Evolutionary conservation across 257 asterid genomes (phyloP).

Genomic region (Capsicum chinense): DNA sequence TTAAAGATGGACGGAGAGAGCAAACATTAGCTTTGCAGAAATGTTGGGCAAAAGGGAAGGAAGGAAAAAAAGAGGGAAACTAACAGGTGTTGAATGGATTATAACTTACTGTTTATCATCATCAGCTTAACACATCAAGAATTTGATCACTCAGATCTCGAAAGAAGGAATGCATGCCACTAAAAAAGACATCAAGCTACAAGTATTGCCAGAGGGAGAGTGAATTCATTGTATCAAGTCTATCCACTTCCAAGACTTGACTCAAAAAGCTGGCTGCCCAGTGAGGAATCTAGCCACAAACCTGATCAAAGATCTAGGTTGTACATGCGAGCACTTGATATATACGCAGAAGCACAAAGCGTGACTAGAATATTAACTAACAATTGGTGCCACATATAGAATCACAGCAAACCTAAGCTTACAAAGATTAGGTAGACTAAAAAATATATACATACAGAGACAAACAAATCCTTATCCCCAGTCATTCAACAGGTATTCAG

Average conservation of each 20-base stretch:
- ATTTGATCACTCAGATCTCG: not conserved
- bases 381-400: slow-evolving; percentile 33
- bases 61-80: not conserved
- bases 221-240: not conserved
- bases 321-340: slow-evolving; percentile 19
- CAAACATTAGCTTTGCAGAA: not conserved
- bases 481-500: slow-evolving; percentile 36
- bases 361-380: not conserved
- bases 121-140: not conserved
- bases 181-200: not conserved
- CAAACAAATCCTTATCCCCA: slow-evolving; percentile 27
- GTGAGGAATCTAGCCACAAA: slow-evolving; percentile 4
- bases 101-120: not conserved
- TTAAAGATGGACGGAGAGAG: too few species aligned
- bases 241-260: slow-evolving; percentile 2
- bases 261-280: not conserved
- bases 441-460: slow-evolving; percentile 49
- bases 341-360: not conserved
- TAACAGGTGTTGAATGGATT: not conserved
- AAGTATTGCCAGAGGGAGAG: not conserved
- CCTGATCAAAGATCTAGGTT: slow-evolving; percentile 6
- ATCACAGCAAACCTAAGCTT: slow-evolving; percentile 39
- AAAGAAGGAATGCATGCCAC: not conserved
- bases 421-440: slow-evolving; percentile 41
- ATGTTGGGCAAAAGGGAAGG: not conserved